Percentiles rank a stretch among this genome's conserved stretches.
Evolutionary conservation across 495 filamentous ascomycete species (phyloP).

Genomic region (Aspergillus sclerotiicarbonarius): DNA sequence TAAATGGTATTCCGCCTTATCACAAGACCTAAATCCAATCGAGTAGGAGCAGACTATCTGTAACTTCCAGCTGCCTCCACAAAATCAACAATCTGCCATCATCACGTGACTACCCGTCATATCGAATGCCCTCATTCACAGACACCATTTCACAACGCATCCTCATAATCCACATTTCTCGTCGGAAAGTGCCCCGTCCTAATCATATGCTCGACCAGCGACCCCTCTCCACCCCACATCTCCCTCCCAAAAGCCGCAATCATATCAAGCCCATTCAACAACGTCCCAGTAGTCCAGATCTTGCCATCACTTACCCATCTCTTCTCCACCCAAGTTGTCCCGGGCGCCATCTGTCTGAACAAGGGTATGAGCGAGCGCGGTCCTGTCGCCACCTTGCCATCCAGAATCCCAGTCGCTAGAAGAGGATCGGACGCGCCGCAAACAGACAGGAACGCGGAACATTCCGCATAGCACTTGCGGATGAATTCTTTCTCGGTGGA

Average conservation of each 20-base stretch:
- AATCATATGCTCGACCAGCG: background rate
- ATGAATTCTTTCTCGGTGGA: background rate
- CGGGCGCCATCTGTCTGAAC: slow-evolving; percentile 7
- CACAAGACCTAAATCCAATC: too few species aligned
- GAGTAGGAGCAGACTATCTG: too few species aligned
- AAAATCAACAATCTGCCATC: too few species aligned
- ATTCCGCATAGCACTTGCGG: background rate
- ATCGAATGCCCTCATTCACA: background rate
- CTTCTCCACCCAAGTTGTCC: slow-evolving; percentile 28
- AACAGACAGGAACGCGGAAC: background rate
- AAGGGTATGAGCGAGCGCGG: background rate
- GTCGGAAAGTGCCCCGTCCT: background rate
- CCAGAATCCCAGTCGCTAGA: background rate
- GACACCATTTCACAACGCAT: background rate
- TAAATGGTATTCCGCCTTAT: too few species aligned
- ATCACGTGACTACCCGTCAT: background rate
- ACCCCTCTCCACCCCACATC: background rate
- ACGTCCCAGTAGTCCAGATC: slow-evolving; percentile 29
- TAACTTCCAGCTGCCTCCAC: too few species aligned
- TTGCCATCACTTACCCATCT: slow-evolving; percentile 27
- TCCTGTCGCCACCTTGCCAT: background rate
- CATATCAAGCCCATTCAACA: slow-evolving; percentile 34
- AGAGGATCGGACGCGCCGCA: background rate
- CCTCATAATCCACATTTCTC: background rate
- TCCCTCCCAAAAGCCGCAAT: slow-evolving; percentile 14